These are phyloP conservation scores for Trichoderma brevicompactum DNA, from an alignment of 2,329 filamentous ascomycete genomes.

Conservation along the genomic window DNA sequence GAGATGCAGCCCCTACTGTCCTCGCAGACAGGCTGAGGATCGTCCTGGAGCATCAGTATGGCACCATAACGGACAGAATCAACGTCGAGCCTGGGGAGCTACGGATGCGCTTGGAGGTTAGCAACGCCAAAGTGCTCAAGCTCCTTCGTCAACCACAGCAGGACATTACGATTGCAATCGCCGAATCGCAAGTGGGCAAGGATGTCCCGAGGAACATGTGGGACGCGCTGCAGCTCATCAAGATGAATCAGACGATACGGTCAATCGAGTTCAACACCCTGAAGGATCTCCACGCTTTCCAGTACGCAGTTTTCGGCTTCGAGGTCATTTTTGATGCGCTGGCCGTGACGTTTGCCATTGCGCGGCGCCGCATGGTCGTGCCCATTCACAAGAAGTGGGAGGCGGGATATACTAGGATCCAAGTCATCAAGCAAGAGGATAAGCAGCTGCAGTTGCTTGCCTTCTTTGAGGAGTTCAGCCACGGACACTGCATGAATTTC, in stretches of 20 bases:
- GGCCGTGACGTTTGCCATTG: slow-evolving; percentile 77
- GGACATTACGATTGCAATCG: slow-evolving; percentile 77
- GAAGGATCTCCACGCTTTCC: slow-evolving; percentile 75
- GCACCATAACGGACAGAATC: slow-evolving; percentile 80
- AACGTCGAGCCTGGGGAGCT: slow-evolving; percentile 80
- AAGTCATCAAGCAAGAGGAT: slow-evolving; percentile 73
- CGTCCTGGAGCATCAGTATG: slow-evolving; percentile 74
- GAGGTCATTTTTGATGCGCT: slow-evolving; percentile 74
- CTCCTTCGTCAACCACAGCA: slow-evolving; percentile 74
- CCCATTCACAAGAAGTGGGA: slow-evolving; percentile 96
- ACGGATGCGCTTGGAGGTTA: slow-evolving; percentile 67
- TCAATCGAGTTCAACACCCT: slow-evolving; percentile 70
- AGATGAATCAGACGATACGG: slow-evolving; percentile 67
- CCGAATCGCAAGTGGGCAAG: slow-evolving; percentile 65
- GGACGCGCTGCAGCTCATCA: slow-evolving; percentile 64
- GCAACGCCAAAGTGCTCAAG: slow-evolving; percentile 64
- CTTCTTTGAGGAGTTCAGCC: slow-evolving; percentile 86
- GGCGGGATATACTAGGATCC: slow-evolving; percentile 76
- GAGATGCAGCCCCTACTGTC: slow-evolving; percentile 66
- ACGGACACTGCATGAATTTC: slow-evolving; percentile 89
- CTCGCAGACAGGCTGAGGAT: slow-evolving; percentile 77
- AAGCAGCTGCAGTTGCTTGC: slow-evolving; percentile 77
- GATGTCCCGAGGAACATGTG: slow-evolving; percentile 66
- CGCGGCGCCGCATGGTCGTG: slow-evolving; percentile 84
- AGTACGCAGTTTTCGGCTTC: slow-evolving; percentile 79